These are phyloP conservation scores for Wickerhamomyces alni DNA, from an alignment of 805 yeast species.

Conservation along the genomic window DNA sequence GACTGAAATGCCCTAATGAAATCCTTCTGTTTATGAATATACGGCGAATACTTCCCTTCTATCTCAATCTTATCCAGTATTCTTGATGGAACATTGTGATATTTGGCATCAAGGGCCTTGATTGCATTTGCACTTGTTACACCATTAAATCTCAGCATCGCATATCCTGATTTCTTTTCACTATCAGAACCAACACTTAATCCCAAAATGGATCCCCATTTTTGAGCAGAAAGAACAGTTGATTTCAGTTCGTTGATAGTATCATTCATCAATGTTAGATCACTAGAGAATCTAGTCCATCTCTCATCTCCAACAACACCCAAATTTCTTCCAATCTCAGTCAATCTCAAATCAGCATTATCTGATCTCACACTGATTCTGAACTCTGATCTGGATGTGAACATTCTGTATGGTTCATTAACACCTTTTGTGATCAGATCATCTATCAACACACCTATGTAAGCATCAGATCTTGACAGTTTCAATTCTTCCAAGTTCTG, in stretches of 20 bases:
- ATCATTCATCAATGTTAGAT: slow-evolving; percentile 36
- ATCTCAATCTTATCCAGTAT: slow-evolving; percentile 58
- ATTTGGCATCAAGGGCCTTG: slow-evolving; percentile 17
- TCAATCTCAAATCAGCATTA: slow-evolving; percentile 85
- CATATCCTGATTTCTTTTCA: slow-evolving; percentile 58
- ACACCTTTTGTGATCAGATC: slow-evolving; percentile 95
- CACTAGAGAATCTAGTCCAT: slow-evolving; percentile 40
- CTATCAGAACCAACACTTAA: slow-evolving; percentile 49
- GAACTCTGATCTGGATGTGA: slow-evolving; percentile 92
- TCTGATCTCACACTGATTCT: slow-evolving; percentile 87
- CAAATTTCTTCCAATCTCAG: slow-evolving; percentile 53
- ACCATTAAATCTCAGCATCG: slow-evolving; percentile 55
- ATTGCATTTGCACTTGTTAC: slow-evolving; percentile 15
- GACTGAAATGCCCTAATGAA: slow-evolving; percentile 73
- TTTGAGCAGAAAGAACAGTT: slow-evolving; percentile 43
- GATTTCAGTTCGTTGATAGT: slow-evolving; percentile 41
- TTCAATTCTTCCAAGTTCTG: slow-evolving; percentile 38
- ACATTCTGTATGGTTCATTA: slow-evolving; percentile 96
- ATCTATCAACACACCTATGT: slow-evolving; percentile 87
- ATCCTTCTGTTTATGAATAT: slow-evolving; percentile 64
- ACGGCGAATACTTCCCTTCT: slow-evolving; percentile 80
- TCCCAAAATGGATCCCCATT: slow-evolving; percentile 54
- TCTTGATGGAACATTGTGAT: slow-evolving; percentile 32
- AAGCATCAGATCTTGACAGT: slow-evolving; percentile 76
- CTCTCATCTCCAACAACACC: slow-evolving; percentile 67